Percentiles rank a stretch among this genome's conserved stretches.
These are phyloP conservation scores for Epichloe sylvatica DNA, from an alignment of 2,329 filamentous ascomycete species.

Conservation along the genomic window DNA sequence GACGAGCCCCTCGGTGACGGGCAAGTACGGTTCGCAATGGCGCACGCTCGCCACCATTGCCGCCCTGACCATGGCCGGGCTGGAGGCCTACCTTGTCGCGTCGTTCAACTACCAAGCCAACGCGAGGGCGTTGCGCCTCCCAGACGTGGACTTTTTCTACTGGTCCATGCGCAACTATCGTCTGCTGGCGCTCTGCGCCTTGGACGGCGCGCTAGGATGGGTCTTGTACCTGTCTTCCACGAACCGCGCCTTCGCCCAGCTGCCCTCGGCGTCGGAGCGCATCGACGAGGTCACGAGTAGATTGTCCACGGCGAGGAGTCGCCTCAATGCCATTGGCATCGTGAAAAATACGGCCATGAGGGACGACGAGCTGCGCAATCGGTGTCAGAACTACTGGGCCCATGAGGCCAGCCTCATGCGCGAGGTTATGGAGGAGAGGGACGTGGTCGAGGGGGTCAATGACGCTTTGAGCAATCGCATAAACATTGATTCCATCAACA, in stretches of 20 bases:
- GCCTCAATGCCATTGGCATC: slow-evolving; percentile 58
- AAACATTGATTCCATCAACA: slow-evolving; percentile 45
- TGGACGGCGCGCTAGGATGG: slow-evolving; percentile 50
- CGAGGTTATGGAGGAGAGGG: slow-evolving; percentile 64
- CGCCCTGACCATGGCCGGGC: slow-evolving; percentile 40
- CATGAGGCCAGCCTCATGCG: slow-evolving; percentile 60
- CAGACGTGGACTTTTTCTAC: slow-evolving; percentile 55
- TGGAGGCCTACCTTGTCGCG: slow-evolving; percentile 53
- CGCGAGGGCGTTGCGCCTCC: slow-evolving; percentile 43
- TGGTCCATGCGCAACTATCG: slow-evolving; percentile 56
- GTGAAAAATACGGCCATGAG: slow-evolving; percentile 67
- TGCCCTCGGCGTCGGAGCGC: slow-evolving; percentile 48
- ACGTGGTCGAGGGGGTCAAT: slow-evolving; percentile 57
- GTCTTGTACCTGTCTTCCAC: slow-evolving; percentile 66
- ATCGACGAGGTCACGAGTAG: slow-evolving; percentile 44
- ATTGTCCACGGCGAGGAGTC: slow-evolving; percentile 47
- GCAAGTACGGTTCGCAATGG: slow-evolving; percentile 52
- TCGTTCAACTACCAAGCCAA: slow-evolving; percentile 55
- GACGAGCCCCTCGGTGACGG: slow-evolving; percentile 55
- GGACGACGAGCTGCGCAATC: slow-evolving; percentile 54
- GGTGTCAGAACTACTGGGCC: slow-evolving; percentile 62
- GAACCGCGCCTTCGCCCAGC: slow-evolving; percentile 58
- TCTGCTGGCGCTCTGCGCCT: slow-evolving; percentile 44
- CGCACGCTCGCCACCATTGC: slow-evolving; percentile 54
- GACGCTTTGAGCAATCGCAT: slow-evolving; percentile 51